A percentile compares a stretch with the other conserved stretches of the same genome.
These are phyloP conservation scores for Helianthus annuus DNA, from an alignment of 129 eudicot species.

Conservation along the genomic window HanXRQr2.0-SUNRISE NC_035447.2:52486961-52487460, in stretches of 20 bases:
- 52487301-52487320: not conserved
- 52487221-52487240: not conserved
- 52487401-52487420: too few species aligned
- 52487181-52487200: not conserved
- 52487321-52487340: too few species aligned
- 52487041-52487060: constrained; percentile 11
- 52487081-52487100: not conserved
- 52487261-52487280: not conserved
- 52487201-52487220: not conserved
- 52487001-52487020: not conserved
- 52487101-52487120: too few species aligned
- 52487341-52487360: too few species aligned
- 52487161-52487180: not conserved
- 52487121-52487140: constrained; percentile 11
- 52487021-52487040: not conserved
- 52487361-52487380: too few species aligned
- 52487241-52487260: not conserved
- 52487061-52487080: constrained; percentile 18
- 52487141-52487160: constrained; percentile 12
- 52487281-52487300: not conserved
- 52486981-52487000: constrained; percentile 18
- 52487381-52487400: too few species aligned
- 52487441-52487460: too few species aligned
- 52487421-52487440: too few species aligned
- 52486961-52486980: constrained; percentile 22